Evolutionary conservation across 176 grass and related monocot species (phyloP).

Genomic region (Neostapfia colusana): DNA sequence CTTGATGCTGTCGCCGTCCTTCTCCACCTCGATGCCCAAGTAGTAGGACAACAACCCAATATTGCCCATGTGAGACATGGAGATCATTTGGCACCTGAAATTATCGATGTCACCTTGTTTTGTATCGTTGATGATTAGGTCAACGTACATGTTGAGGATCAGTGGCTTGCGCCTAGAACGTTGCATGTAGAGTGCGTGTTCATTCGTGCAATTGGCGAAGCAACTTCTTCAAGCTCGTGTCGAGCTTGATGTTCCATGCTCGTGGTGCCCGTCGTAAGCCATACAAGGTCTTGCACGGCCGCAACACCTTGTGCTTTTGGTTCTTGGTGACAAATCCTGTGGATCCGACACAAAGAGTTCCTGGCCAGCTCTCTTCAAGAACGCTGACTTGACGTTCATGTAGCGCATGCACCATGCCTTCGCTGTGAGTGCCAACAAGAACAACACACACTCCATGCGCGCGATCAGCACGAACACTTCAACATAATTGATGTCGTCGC

Average conservation of each 20-base stretch:
- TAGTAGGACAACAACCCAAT: neutral
- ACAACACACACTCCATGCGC: neutral
- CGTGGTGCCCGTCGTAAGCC: neutral
- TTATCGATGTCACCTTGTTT: neutral
- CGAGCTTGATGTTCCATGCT: neutral
- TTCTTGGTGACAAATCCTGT: neutral
- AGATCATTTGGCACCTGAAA: neutral
- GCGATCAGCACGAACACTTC: neutral
- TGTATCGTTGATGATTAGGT: neutral
- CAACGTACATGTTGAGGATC: neutral
- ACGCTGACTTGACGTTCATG: neutral
- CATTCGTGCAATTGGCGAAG: neutral
- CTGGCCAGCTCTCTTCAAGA: neutral
- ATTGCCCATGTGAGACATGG: neutral
- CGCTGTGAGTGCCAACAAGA: neutral
- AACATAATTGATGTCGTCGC: neutral
- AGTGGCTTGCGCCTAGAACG: neutral
- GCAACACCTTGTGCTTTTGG: neutral
- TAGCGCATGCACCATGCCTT: neutral
- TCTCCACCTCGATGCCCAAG: neutral
- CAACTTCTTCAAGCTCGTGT: neutral
- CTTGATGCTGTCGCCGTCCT: fast-evolving
- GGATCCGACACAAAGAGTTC: no score
- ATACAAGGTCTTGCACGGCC: neutral
- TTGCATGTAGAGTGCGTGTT: neutral